Percentiles rank a stretch among this genome's conserved stretches.
phyloP scores from a whole-genome alignment of 2,329 filamentous ascomycete genomes.

The Escovopsis sp. region DNA sequence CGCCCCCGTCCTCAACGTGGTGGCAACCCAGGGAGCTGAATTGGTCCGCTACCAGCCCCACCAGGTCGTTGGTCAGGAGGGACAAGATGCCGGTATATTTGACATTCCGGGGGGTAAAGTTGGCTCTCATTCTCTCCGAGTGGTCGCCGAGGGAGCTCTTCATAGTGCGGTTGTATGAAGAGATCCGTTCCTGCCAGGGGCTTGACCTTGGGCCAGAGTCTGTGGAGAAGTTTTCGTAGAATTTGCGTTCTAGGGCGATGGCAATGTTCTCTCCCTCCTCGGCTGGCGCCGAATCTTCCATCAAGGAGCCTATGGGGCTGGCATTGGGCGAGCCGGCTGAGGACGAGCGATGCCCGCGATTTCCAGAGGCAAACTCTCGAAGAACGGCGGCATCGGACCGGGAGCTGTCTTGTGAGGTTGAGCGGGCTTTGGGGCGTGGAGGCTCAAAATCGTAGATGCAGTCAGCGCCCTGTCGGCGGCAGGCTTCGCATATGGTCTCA shows the following conservation, averaged over 20 bases:
- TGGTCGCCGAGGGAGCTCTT: constrained; percentile 5
- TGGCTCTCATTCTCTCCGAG: constrained; percentile 7
- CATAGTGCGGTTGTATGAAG: constrained; percentile 8
- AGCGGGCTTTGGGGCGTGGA: constrained; percentile 15
- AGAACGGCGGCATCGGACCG: constrained; percentile 7
- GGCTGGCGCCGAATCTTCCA: constrained; percentile 9
- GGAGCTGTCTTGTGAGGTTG: constrained; percentile 14
- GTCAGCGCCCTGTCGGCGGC: constrained; percentile 21
- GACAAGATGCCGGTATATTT: constrained; percentile 15
- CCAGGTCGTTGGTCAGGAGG: constrained; percentile 17
- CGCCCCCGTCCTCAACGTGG: constrained; percentile 14
- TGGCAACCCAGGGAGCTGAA: constrained; percentile 17
- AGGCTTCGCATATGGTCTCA: constrained; percentile 23
- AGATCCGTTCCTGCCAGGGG: constrained; percentile 11
- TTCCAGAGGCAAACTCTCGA: constrained; percentile 7
- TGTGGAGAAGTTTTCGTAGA: constrained; percentile 15
- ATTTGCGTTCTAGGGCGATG: constrained; percentile 15
- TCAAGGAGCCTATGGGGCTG: constrained; percentile 10
- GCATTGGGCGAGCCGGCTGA: constrained; percentile 12
- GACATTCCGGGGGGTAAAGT: constrained; percentile 9
- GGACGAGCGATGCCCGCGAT: constrained; percentile 13
- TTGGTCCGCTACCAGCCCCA: constrained; percentile 15
- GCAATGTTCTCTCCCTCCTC: constrained; percentile 16
- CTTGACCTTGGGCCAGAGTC: constrained; percentile 7
- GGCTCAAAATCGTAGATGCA: constrained; percentile 25